Base-by-base conservation (phyloP, 768 basidiomycete species). In the Macrolepiota albuminosa region DNA sequence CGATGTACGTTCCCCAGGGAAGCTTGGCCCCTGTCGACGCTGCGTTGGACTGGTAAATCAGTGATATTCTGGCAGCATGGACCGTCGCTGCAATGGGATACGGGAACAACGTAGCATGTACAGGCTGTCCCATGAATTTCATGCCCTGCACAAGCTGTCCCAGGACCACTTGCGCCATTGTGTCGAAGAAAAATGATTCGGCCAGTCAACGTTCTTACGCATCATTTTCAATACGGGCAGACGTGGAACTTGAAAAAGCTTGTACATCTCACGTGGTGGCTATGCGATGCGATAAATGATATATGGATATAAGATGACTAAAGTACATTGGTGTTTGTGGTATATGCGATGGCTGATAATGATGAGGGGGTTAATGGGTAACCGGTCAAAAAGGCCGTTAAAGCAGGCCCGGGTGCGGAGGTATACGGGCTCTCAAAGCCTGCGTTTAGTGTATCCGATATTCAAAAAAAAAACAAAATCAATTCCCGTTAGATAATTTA, bases 11-110 rank as follows among this genome's bases (percentile, higher is more conserved):
- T 5, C 74, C 74, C 79, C 79, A 81, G 9, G 77, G 73, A 10
- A 76, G 68, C n/a, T 62, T 54, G 24, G 57, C 66, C 6, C 67
- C 55, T 6, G 74, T 33, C 6, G 39, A 10, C 1, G 39, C 39
- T 0, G 71, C 71, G 57, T 77, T 76, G 2, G 70, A 61, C 63
- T 81, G 80, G 66, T 74, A 83, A 5, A 67, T 73, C n/a, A 77
- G 69, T 0, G 80, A 81, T 26, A 79, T 72, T 37, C 80, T 64
- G 26, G 75, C 70, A 33, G 79, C 80, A 64, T 81, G 80, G 4
- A 80, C 60, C 0, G 78, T 78, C 13, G 75, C 69, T 11, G 73
- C 76, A 54, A 73, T 70, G 13, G 72, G 67, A 60, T 72, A 80
- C 1, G 80, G 80, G 64, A 77, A 81, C 58, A 69, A 67, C 8